Percentiles rank a stretch among this genome's conserved stretches.
These are phyloP conservation scores for Melanopsichium pennsylvanicum DNA, from an alignment of 1,284 basidiomycete species.

Conservation along the genomic window DNA sequence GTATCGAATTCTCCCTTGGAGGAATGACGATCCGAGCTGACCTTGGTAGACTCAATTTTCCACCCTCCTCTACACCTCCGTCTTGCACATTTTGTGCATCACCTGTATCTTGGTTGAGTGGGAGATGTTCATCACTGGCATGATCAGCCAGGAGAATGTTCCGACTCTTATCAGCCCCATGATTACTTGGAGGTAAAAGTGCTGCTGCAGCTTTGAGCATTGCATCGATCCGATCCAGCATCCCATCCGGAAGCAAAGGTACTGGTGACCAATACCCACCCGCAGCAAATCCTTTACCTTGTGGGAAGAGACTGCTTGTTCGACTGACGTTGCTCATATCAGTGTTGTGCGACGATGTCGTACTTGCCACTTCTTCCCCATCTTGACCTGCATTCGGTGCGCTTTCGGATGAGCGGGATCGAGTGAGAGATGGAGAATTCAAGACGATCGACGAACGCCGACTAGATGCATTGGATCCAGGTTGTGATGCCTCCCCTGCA, in stretches of 20 bases:
- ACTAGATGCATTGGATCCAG: no score
- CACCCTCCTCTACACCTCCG: no score
- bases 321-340: constrained; percentile 19
- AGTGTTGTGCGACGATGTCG: constrained; percentile 19
- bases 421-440: constrained; percentile 1
- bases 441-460: no score
- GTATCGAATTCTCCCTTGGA: constrained; percentile 22
- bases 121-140: constrained; percentile 15
- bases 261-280: constrained; percentile 56
- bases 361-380: constrained; percentile 21
- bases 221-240: constrained; percentile 42
- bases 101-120: background rate
- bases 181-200: background rate
- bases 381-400: constrained; percentile 5
- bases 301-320: constrained; percentile 47
- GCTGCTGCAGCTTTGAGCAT: constrained; percentile 26
- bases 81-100: background rate
- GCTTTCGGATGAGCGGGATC: background rate
- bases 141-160: constrained; percentile 30
- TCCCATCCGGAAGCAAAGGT: constrained; percentile 48
- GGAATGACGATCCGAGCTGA: constrained; percentile 29
- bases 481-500: no score
- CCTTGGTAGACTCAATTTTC: constrained; percentile 6
- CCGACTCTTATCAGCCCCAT: background rate
- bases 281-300: constrained; percentile 52